Percentiles rank a stretch among this genome's conserved stretches.
phyloP scores from a whole-genome alignment of 176 grass and related monocot species.

The Zoysia pacifica region DNA sequence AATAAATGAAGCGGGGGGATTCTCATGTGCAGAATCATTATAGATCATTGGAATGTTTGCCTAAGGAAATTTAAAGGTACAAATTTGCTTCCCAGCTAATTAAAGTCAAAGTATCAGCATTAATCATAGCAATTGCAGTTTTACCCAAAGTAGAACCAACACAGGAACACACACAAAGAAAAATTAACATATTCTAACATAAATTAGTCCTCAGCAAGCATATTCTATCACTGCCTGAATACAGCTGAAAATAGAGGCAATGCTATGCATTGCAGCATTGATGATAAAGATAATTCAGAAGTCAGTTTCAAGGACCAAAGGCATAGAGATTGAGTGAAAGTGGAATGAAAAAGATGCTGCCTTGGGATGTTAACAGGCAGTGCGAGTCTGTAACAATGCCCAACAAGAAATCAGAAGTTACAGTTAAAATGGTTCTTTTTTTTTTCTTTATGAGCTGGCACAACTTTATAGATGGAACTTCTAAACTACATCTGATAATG shows the following conservation, averaged over 20 bases:
- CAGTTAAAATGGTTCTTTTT: background rate
- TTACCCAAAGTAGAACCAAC: background rate
- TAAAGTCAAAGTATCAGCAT: background rate
- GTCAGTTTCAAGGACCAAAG: background rate
- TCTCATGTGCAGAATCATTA: background rate
- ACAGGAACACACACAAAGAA: background rate
- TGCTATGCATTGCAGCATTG: too few relatives aligned
- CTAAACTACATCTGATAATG: background rate
- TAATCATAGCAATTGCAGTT: background rate
- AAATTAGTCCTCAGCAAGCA: background rate
- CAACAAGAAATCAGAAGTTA: background rate
- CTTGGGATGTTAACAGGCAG: background rate
- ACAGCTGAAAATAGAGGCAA: background rate
- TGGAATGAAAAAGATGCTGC: background rate
- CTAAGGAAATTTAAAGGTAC: background rate
- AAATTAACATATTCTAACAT: background rate
- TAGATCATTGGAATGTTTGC: background rate
- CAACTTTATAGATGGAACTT: background rate
- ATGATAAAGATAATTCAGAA: background rate
- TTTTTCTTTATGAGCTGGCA: conserved; percentile 2
- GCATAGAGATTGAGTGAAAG: background rate
- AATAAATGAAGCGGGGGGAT: background rate
- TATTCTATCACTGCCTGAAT: background rate
- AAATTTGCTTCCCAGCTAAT: background rate
- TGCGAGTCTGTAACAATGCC: background rate